A percentile compares a stretch with the other conserved stretches of the same genome.
Evolutionary conservation across 2,329 filamentous ascomycete genomes (phyloP).

Genomic region (Leptographium lundbergii): DNA sequence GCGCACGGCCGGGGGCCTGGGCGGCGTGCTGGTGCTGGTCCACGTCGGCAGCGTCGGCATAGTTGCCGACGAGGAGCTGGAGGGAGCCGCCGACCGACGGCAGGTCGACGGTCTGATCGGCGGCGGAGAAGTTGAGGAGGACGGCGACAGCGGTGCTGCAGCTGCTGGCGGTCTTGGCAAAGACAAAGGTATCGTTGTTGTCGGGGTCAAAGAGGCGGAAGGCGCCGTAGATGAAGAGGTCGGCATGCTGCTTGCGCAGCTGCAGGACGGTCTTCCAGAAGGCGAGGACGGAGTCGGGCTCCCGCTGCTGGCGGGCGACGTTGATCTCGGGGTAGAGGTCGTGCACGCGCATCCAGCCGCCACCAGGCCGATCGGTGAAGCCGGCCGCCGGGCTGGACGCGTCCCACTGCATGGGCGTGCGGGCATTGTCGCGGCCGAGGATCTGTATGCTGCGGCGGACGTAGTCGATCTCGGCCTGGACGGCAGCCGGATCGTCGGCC

Average conservation of each 20-base stretch:
- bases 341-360: constrained; percentile 49
- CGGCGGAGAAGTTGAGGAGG: constrained; percentile 29
- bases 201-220: constrained; percentile 39
- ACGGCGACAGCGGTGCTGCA: constrained; percentile 14
- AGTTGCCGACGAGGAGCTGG: constrained; percentile 18
- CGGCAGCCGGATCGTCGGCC: constrained; percentile 18
- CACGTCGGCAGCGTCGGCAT: constrained; percentile 13
- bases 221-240: constrained; percentile 48
- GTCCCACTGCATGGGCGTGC: constrained; percentile 59
- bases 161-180: constrained; percentile 23
- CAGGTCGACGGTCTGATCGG: constrained; percentile 20
- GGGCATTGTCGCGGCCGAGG: constrained; percentile 51
- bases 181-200: constrained; percentile 31
- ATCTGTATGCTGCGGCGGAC: constrained; percentile 41
- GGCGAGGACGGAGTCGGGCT: constrained; percentile 36
- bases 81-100: constrained; percentile 8
- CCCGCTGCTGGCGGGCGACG: constrained; percentile 32
- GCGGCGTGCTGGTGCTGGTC: neutral
- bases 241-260: constrained; percentile 41
- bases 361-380: constrained; percentile 38
- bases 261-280: constrained; percentile 48
- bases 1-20: neutral
- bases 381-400: constrained; percentile 38
- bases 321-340: constrained; percentile 44
- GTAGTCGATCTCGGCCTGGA: constrained; percentile 29